Evolutionary conservation across 1,284 basidiomycete genomes (phyloP), one percentile per base, ranked within the genome.

Genomic region (Moesziomyces sp.): DNA sequence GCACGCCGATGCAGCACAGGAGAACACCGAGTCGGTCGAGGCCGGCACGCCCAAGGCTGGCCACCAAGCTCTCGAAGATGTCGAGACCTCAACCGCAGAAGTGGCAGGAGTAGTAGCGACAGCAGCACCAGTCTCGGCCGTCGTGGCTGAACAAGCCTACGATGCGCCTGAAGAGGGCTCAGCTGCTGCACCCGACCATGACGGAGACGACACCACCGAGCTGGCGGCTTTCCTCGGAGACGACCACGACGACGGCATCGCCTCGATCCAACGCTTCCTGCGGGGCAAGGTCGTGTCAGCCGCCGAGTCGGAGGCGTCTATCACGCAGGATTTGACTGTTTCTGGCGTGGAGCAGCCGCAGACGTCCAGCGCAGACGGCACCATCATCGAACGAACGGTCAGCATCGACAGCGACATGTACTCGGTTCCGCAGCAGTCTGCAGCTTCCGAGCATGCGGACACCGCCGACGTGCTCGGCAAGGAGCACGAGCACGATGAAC

Each of bases 191-290:
- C 21, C 38, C 14, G 52, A 38, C 5, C 11, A 40, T 35, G 45
- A 51, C 23, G 54, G 9, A 16, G 54, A 54, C 8, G 45, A 52
- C 16, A 30, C 40, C 9, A 23, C 40, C 16, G 58, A 55, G 23
- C 5, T 46, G 40, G 35, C 49, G 6, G 46, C 54, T 8, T 57
- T 71, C 40, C 52, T 45, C 28, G 40, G 55, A 2, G 66, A 54
- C 46, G 52, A 71, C 28, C 53, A 60, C 40, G 68, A 71, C 16
- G 34, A 58, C 35, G 58, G 48, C 48, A 65, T 71, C 24, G 68
- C 68, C 18, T 60, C 62, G 21, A 71, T 71, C 10, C 61, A 62
- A 16, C 68, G 58, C 24, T 71, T 71, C 52, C 40, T 71, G 26
- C 68, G 61, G 16, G 68, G 58, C 19, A 71, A 65, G n/a, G 58